Evolutionary conservation across 495 filamentous ascomycete species (phyloP), one percentile per base, ranked within the genome.

Genomic region (Cladorrhinum samala): DNA sequence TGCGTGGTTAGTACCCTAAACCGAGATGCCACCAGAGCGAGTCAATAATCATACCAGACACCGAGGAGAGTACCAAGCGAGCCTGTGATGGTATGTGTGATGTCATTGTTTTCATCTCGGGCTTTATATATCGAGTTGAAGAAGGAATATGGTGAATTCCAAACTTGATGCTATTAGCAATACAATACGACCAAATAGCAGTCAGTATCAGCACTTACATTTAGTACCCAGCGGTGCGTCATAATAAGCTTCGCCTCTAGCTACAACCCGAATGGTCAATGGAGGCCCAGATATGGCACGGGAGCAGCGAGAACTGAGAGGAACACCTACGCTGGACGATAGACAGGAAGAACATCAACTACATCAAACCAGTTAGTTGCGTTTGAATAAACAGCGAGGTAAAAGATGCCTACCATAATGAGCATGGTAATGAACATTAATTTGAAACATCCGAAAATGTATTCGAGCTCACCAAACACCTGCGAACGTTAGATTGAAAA

Each of bases 391-490:
- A 49, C 11, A 25, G 1, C n/a, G 2, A 19, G 25, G 13, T 9
- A 16, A n/a, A 2, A 13, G 13, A 3, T n/a, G 16, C 42, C 11
- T 50, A 57, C 55, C 2, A 75, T 27, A 37, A 78, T 78, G 14
- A 78, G 63, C 50, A 69, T 63, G 1, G 58, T 59, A 42, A 78
- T 75, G 49, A 77, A 76, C 2, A 64, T 62, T 13, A 78, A 58
- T 62, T 78, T 78, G 45, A 75, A 51, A 20, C 59, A 60, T 1
- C 74, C 75, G 49, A 77, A 72, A 5, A 72, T 47, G 45, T 78
- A 78, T 56, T 78, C 74, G 6, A 78, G 59, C 49, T 76, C 70
- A 16, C 75, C 75, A 56, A 74, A 78, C 2, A 64, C 60, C 68
- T 71, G 17, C 14, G 16, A 51, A 1, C 57, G 55, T n/a, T 16